A percentile compares a stretch with the other conserved stretches of the same genome.
These are phyloP conservation scores for Paramecium biaurelia DNA, from an alignment of 73 alveolate genomes.

Conservation along the genomic window DNA sequence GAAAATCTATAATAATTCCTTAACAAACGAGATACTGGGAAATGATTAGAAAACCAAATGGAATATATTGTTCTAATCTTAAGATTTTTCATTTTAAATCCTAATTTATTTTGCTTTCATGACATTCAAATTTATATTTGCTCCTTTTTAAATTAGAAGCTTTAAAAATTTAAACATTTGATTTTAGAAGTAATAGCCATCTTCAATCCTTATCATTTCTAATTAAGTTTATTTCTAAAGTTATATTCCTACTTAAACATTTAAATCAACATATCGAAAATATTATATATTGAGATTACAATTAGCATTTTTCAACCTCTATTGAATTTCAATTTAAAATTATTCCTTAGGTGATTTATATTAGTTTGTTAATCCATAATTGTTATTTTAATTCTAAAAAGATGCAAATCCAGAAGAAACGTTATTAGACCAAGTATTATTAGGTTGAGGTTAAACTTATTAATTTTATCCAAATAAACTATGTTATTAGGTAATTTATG, in stretches of 20 bases:
- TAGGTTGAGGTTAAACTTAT: background rate
- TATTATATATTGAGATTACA: background rate
- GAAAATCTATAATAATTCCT: background rate
- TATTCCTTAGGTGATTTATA: background rate
- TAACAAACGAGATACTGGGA: background rate
- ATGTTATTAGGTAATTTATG: background rate
- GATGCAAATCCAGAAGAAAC: no score
- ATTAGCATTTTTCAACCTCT: background rate
- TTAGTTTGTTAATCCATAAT: background rate
- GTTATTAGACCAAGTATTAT: no score
- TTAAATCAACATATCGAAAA: background rate
- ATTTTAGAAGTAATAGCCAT: background rate
- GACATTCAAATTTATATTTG: background rate
- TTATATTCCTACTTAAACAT: background rate
- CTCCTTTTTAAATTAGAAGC: background rate
- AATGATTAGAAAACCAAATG: background rate
- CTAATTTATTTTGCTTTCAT: background rate
- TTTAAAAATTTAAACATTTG: background rate
- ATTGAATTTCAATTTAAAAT: background rate
- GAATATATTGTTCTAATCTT: background rate
- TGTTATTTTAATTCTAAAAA: background rate
- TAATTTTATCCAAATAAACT: background rate
- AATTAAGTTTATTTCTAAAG: background rate
- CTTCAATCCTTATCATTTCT: background rate
- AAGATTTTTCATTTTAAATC: background rate